Evolutionary conservation across 805 yeast genomes (phyloP).

Genomic region (Torulaspora gathmanii): DNA sequence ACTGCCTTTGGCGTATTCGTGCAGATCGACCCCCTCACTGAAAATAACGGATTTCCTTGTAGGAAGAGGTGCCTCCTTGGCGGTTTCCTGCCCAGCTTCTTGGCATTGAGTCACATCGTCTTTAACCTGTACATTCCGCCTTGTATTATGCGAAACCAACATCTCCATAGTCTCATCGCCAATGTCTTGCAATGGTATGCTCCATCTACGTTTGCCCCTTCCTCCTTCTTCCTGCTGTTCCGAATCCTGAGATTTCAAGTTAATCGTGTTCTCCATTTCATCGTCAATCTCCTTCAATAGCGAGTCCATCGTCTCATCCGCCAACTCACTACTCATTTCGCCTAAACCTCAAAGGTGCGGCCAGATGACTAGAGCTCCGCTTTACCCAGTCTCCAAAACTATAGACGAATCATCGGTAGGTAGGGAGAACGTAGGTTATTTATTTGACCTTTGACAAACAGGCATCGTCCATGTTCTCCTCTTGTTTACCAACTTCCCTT

Average conservation of each 20-base stretch:
- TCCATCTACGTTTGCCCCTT: constrained; percentile 9
- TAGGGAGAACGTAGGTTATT: neutral
- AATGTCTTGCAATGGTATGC: constrained; percentile 28
- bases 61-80: neutral
- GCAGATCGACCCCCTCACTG: constrained; percentile 19
- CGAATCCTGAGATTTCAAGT: neutral
- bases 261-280: constrained; percentile 24
- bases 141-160: constrained; percentile 29
- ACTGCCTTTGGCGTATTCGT: constrained; percentile 14
- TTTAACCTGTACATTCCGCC: constrained; percentile 4
- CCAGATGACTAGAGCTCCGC: neutral
- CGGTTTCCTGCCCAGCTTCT: neutral
- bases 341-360: no score
- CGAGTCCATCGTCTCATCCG: constrained; percentile 26
- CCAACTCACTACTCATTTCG: constrained; percentile 2
- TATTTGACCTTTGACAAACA: neutral
- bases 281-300: constrained; percentile 32
- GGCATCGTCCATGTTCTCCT: neutral
- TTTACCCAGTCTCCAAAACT: neutral
- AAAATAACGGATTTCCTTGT: constrained; percentile 17
- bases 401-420: neutral
- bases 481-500: constrained; percentile 2
- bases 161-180: constrained; percentile 35
- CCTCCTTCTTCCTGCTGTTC: neutral
- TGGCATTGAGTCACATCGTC: neutral